These are phyloP conservation scores for Russula abietina DNA, from an alignment of 768 basidiomycete genomes.

Conservation along the genomic window DNA sequence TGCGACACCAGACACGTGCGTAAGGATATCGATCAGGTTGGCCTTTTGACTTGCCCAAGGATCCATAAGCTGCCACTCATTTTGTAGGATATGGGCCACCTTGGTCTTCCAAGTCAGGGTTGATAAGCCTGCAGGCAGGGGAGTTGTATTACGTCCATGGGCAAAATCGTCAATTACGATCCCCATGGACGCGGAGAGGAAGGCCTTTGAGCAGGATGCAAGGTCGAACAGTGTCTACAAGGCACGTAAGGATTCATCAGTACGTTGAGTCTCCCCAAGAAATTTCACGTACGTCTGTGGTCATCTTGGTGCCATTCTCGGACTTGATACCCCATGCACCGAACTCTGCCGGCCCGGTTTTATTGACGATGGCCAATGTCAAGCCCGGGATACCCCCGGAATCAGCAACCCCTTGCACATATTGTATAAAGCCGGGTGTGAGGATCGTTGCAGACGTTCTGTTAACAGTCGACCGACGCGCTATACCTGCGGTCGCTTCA, in stretches of 20 bases:
- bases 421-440: background rate
- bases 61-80: constrained; percentile 39
- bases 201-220: constrained; percentile 38
- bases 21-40: constrained; percentile 36
- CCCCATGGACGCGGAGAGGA: constrained; percentile 36
- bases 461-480: background rate
- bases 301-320: constrained; percentile 18
- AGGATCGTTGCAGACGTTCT: background rate
- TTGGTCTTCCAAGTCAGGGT: constrained; percentile 36
- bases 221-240: constrained; percentile 37
- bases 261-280: no score
- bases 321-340: constrained; percentile 19
- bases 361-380: constrained; percentile 10
- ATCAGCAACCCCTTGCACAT: background rate
- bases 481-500: background rate
- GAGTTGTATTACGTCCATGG: constrained; percentile 32
- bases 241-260: background rate
- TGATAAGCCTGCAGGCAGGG: constrained; percentile 31
- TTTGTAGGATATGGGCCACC: constrained; percentile 34
- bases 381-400: constrained; percentile 1
- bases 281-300: constrained; percentile 8
- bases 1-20: constrained; percentile 39
- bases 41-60: constrained; percentile 36
- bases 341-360: constrained; percentile 4
- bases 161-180: constrained; percentile 40